Base-by-base conservation (phyloP, 2,329 filamentous ascomycete species). In the Plectosphaerella cucumerina region DNA sequence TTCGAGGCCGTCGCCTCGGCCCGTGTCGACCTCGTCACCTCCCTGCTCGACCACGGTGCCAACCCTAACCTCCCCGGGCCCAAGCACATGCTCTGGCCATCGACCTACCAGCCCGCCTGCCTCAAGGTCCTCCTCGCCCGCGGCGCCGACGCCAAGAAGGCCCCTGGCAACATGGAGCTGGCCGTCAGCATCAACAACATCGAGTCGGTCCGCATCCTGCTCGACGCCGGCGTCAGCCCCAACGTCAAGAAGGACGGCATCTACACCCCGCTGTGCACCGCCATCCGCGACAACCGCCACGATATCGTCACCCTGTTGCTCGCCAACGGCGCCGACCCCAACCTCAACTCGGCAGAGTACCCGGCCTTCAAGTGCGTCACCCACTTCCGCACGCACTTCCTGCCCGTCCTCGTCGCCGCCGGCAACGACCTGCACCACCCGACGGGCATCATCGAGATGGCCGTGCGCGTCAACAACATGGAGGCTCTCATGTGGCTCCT, bases 321-420 rank as follows among this genome's bases (percentile, higher is more conserved):
- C 15, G 62, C 64, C 46, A 74, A 75, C 57, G 77, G 80, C 4
- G 85, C 84, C 0, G 78, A 86, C 54, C 81, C 84, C 14, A 87
- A 88, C 58, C 63, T 82, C 0, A 75, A 75, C 6, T 82, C 83
- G 1, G 76, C 79, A 44, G 84, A 87, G 60, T 86, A 84, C 59
- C 85, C 85, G 0, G 72, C 77, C 5, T 87, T 84, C 73, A 87
- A 87, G 62, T 87, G 84, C 54, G 76, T 88, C 21, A 86, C 84
- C 0, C 84, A 87, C 61, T 76, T 82, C 61, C 76, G 84, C 21
- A 68, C 79, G 0, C 80, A 86, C 17, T 80, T 81, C 60, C 71
- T 88, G 0, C 79, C 82, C 0, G 69, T 75, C 6, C 71, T 88
- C 1, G 69, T 85, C 0, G 75, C 77, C 6, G 83, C 84, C 0